Conservation (phyloP, 2,329 filamentous ascomycete genomes). For the Karstenula rhodostoma region DNA sequence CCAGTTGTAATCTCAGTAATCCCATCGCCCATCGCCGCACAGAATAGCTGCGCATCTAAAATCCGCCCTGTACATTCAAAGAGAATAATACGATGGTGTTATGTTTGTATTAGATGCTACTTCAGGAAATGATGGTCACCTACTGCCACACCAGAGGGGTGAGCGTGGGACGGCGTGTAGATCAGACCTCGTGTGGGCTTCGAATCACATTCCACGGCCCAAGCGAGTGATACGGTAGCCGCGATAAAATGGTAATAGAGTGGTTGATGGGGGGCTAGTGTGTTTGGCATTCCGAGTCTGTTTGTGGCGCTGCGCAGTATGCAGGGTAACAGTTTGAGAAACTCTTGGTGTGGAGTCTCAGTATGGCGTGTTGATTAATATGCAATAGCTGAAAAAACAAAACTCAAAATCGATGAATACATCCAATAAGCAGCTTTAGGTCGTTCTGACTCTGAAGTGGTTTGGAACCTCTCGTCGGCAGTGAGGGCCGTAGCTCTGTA, state of each 20-base stretch:
- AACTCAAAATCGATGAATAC: not conserved
- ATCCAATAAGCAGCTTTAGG: not conserved
- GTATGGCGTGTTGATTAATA: not conserved
- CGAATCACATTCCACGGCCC: slow-evolving; percentile 15
- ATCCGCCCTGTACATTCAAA: not conserved
- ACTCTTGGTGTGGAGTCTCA: not conserved
- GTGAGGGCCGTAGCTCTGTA: not conserved
- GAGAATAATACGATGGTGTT: not conserved
- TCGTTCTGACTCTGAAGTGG: not conserved
- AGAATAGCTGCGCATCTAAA: not conserved
- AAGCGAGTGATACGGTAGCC: not conserved
- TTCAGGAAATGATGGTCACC: slow-evolving; percentile 9
- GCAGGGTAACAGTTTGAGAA: slow-evolving; percentile 18
- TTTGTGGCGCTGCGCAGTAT: slow-evolving; percentile 18
- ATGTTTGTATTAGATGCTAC: slow-evolving; percentile 10
- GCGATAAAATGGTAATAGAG: slow-evolving; percentile 11
- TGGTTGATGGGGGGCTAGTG: not conserved
- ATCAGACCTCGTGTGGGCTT: slow-evolving; percentile 7
- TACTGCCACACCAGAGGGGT: not conserved
- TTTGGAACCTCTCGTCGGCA: not conserved
- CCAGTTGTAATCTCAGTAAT: not conserved
- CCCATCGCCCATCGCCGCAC: not conserved
- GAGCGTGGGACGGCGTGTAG: not conserved
- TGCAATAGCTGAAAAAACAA: not conserved
- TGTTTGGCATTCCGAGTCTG: slow-evolving; percentile 19